A percentile compares a stretch with the other conserved stretches of the same genome.
phyloP scores from a whole-genome alignment of 192 early-diverging fungal species.

The Paraglomus occultum region DNA sequence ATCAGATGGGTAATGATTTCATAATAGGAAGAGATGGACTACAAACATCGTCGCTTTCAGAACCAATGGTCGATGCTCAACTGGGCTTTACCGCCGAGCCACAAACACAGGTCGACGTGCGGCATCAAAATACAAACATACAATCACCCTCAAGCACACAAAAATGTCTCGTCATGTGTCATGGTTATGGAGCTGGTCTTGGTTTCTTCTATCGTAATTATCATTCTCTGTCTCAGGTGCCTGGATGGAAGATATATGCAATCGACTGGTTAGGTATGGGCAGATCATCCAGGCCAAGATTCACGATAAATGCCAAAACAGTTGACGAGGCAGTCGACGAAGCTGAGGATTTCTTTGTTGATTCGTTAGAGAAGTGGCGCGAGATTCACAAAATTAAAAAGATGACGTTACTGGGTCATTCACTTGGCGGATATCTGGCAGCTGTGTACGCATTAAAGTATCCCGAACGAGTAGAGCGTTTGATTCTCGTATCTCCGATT shows the following conservation, averaged over 20 bases:
- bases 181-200: conserved; percentile 79
- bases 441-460: conserved; percentile 84
- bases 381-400: conserved; percentile 71
- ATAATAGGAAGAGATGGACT: conserved; percentile 12
- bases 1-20: conserved; percentile 40
- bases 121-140: conserved; percentile 7
- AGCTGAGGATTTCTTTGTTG: conserved; percentile 85
- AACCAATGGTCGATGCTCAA: conserved; percentile 34
- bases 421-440: conserved; percentile 86
- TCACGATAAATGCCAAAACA: conserved; percentile 45
- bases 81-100: conserved; percentile 39
- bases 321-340: conserved; percentile 51
- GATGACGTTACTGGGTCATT: conserved; percentile 84
- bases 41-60: neutral
- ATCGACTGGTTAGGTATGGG: conserved; percentile 98
- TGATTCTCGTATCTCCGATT: conserved; percentile 65
- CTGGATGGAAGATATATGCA: conserved; percentile 60
- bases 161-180: conserved; percentile 60
- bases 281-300: conserved; percentile 74
- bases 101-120: conserved; percentile 37
- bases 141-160: neutral
- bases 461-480: conserved; percentile 79
- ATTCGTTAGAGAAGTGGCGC: conserved; percentile 88
- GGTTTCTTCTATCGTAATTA: conserved; percentile 73
- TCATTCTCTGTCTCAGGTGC: conserved; percentile 47